A percentile compares a stretch with the other conserved stretches of the same genome.
phyloP scores from a whole-genome alignment of 352 stramenopile species.

The Pythium catenulatum region DNA sequence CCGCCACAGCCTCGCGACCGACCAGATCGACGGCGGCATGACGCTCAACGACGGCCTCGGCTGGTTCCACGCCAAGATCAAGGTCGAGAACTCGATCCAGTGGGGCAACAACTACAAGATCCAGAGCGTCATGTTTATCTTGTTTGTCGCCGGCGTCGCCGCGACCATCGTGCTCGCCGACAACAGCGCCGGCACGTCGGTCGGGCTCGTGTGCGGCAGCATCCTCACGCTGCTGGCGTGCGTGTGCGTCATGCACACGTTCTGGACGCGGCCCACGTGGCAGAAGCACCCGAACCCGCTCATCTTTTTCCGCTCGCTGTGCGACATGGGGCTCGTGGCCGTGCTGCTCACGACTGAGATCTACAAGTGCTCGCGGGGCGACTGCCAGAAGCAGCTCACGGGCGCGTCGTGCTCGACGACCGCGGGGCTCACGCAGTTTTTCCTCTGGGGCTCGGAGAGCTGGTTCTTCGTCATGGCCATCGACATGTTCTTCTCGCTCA shows the following conservation, averaged over 20 bases:
- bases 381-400: constrained; percentile 67
- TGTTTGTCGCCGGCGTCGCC: constrained; percentile 77
- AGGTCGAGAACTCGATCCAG: constrained; percentile 89
- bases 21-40: constrained; percentile 71
- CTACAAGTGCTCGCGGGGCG: constrained; percentile 81
- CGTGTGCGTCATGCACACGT: constrained; percentile 87
- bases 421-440: constrained; percentile 90
- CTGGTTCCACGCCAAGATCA: constrained; percentile 94
- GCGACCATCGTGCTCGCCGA: constrained; percentile 80
- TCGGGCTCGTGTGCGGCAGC: constrained; percentile 86
- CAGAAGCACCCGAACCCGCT: constrained; percentile 93
- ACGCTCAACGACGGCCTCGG: constrained; percentile 75
- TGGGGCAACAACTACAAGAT: constrained; percentile 95
- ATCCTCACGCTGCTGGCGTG: constrained; percentile 89
- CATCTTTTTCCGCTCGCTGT: constrained; percentile 92
- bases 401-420: constrained; percentile 77
- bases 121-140: constrained; percentile 86
- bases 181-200: constrained; percentile 74
- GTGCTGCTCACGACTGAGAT: constrained; percentile 88
- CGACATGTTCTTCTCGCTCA: constrained; percentile 90
- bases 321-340: constrained; percentile 87
- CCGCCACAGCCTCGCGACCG: constrained; percentile 80
- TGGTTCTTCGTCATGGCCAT: constrained; percentile 95
- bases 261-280: constrained; percentile 86
- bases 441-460: constrained; percentile 92